Evolutionary conservation across 2,329 filamentous ascomycete genomes (phyloP), one percentile per base, ranked within the genome.

Genomic region (Scedosporium apiospermum): DNA sequence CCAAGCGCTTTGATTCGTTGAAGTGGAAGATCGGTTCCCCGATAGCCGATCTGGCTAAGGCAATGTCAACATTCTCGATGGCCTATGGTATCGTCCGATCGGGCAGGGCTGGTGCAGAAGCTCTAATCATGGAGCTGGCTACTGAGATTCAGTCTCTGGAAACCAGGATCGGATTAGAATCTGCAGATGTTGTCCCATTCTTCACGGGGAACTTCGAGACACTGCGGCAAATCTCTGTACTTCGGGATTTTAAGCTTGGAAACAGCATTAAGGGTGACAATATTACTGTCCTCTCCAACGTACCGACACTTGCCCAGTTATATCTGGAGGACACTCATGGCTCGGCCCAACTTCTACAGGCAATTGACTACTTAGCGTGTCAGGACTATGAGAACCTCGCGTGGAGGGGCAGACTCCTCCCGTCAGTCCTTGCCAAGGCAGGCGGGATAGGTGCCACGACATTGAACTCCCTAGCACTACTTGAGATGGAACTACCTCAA

Each of bases 401-500:
- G 4, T 78, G 77, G 75, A 71, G 77, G 60, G 77, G 77, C 18
- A 75, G 72, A 60, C 70, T 79, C 55, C 65, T 71, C 3, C 66
- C 69, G 16, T 79, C 80, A 0, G 69, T 90, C 3, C 75, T 90
- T 67, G 75, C 77, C 14, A 86, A 81, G 66, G 72, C 88, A 57
- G 76, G 80, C 60, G 74, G 72, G 1, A 71, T 86, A 18, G 74
- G 75, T 12, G 75, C 79, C 26, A 83, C 87, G 0, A 82, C 77
- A 57, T 74, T 91, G 46, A 80, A 80, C 57, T 83, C 85, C 51
- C 74, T 91, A 58, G 78, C 82, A 55, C 77, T 88, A 18, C 76
- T 91, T 0, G 86, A 89, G 71, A 76, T 78, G 1, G 88, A 91
- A 69, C 74, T 90, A 59, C 84, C 85, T 7, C 76, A 82, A 3